Conservation (phyloP, 768 basidiomycete genomes). For the Leccinum boreale region DNA sequence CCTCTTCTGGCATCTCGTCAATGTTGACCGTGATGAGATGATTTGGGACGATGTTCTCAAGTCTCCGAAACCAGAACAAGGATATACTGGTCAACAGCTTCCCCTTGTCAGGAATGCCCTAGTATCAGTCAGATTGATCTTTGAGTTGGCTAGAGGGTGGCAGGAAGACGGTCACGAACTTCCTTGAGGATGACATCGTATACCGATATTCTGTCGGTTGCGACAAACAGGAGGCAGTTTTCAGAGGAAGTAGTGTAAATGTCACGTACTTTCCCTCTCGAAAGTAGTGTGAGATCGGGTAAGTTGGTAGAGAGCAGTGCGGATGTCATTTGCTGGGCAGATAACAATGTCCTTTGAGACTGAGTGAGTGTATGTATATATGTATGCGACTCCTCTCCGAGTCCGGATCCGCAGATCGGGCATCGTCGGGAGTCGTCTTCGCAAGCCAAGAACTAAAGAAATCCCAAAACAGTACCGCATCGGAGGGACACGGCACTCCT, state of each 20-base stretch:
- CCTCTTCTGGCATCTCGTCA: slow-evolving; percentile 78
- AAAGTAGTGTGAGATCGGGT: slow-evolving; percentile 64
- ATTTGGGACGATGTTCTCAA: slow-evolving; percentile 77
- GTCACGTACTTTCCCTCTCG: slow-evolving; percentile 94
- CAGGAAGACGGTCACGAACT: slow-evolving; percentile 47
- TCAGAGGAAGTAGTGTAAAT: slow-evolving; percentile 77
- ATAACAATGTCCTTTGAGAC: neutral
- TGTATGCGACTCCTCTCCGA: neutral
- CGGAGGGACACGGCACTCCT: slow-evolving; percentile 13
- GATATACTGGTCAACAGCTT: slow-evolving; percentile 86
- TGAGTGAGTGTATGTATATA: neutral
- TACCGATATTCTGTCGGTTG: slow-evolving; percentile 93
- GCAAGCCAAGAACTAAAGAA: neutral
- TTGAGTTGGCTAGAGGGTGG: neutral
- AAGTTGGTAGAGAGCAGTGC: slow-evolving; percentile 56
- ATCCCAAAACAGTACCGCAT: neutral
- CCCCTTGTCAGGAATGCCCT: slow-evolving; percentile 97
- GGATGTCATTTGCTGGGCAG: slow-evolving; percentile 18
- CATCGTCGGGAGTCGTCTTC: neutral
- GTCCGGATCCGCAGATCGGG: neutral
- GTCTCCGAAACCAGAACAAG: slow-evolving; percentile 91
- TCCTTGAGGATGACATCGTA: slow-evolving; percentile 95
- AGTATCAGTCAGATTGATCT: neutral
- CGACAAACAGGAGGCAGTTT: slow-evolving; percentile 83
- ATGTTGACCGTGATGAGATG: slow-evolving; percentile 81